Evolutionary conservation across 768 basidiomycete genomes (phyloP).

Genomic region (Calocybe cyanea): DNA sequence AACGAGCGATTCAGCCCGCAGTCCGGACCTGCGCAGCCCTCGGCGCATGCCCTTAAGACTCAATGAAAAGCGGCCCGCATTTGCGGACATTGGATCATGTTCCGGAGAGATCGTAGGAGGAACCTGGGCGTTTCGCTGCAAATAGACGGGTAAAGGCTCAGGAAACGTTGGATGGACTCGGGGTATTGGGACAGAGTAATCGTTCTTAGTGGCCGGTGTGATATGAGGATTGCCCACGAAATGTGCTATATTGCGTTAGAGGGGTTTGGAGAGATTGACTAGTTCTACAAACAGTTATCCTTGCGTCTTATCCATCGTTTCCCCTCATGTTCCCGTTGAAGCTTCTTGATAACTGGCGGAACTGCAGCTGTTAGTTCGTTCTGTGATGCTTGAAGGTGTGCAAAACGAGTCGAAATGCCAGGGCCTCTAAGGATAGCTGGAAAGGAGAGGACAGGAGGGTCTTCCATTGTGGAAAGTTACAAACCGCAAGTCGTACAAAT

Average conservation of each 20-base stretch:
- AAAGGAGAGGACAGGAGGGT: conserved; percentile 55
- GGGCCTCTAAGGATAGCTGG: conserved; percentile 65
- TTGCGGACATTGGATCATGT: conserved; percentile 50
- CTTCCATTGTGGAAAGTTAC: conserved; percentile 10
- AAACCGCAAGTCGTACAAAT: too few species aligned
- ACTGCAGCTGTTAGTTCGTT: conserved; percentile 7
- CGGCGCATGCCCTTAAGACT: conserved; percentile 73
- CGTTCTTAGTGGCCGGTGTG: conserved; percentile 53
- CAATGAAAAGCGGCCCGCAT: conserved; percentile 73
- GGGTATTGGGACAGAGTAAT: conserved; percentile 46
- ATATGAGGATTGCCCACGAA: conserved; percentile 76
- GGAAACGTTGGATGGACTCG: conserved; percentile 61
- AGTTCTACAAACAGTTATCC: conserved; percentile 59
- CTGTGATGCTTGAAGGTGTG: conserved; percentile 40
- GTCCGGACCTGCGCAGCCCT: conserved; percentile 58
- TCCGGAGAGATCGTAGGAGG: conserved; percentile 40
- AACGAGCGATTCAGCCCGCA: conserved; percentile 59
- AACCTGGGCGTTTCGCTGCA: conserved; percentile 55
- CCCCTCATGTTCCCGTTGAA: conserved; percentile 59
- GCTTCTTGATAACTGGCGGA: conserved; percentile 32
- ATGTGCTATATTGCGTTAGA: conserved; percentile 40
- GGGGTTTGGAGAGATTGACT: neutral
- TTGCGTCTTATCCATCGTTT: conserved; percentile 75
- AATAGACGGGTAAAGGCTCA: conserved; percentile 66
- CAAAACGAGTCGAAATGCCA: conserved; percentile 47